Conservation (phyloP, 441 rosid genomes). For the Eutrema salsugineum region DNA sequence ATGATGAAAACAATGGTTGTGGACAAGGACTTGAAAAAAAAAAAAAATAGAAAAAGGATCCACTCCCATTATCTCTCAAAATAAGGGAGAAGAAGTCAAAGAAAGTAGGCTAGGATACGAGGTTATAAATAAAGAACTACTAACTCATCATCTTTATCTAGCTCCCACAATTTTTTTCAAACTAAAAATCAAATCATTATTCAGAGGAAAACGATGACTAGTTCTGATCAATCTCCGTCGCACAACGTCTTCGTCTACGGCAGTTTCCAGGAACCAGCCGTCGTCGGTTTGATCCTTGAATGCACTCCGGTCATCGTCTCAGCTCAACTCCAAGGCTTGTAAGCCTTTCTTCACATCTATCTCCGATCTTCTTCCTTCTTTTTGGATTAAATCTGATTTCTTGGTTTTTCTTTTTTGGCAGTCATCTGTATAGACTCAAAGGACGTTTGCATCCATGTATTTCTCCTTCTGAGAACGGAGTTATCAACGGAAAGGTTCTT, state of each 20-base stretch:
- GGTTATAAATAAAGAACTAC: neutral
- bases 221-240: constrained; percentile 2
- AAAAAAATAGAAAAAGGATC: neutral
- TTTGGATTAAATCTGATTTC: neutral
- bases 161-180: neutral
- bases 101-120: neutral
- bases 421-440: constrained; percentile 62
- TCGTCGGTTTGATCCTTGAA: constrained; percentile 62
- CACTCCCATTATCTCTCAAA: neutral
- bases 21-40: neutral
- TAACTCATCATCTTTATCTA: neutral
- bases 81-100: neutral
- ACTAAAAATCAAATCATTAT: neutral
- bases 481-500: constrained; percentile 56
- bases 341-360: constrained; percentile 7
- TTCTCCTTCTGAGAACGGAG: constrained; percentile 49
- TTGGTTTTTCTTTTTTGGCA: constrained; percentile 21
- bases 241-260: constrained; percentile 88
- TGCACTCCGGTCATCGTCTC: constrained; percentile 57
- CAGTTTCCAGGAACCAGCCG: constrained; percentile 72
- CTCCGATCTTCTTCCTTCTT: neutral
- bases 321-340: constrained; percentile 69
- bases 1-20: neutral
- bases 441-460: constrained; percentile 89
- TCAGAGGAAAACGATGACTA: neutral